A percentile compares a stretch with the other conserved stretches of the same genome.
These are phyloP conservation scores for Neurospora terricola DNA, from an alignment of 495 filamentous ascomycete species.

Conservation along the genomic window DNA sequence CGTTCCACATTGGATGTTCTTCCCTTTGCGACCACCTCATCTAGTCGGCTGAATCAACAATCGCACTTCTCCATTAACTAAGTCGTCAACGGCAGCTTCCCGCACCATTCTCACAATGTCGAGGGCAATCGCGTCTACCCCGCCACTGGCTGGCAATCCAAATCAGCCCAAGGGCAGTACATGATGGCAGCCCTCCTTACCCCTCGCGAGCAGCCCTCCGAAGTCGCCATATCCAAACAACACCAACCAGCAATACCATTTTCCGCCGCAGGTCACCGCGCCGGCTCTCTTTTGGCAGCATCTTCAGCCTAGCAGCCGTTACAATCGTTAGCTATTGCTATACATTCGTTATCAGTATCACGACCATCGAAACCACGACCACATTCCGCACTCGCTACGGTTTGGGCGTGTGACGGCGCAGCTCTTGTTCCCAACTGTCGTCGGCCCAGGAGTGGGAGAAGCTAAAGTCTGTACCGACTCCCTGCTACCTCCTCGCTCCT, in stretches of 20 bases:
- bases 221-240: neutral
- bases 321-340: neutral
- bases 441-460: neutral
- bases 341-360: neutral
- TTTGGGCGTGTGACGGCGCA: neutral
- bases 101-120: neutral
- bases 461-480: neutral
- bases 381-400: neutral
- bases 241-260: neutral
- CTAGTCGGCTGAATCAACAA: neutral
- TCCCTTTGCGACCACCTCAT: neutral
- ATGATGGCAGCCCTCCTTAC: neutral
- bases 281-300: neutral
- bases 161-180: neutral
- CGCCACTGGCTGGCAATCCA: neutral
- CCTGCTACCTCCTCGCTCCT: neutral
- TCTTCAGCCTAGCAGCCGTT: neutral
- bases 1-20: no score
- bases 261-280: neutral
- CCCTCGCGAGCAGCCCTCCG: neutral
- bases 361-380: neutral
- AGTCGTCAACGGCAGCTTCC: neutral
- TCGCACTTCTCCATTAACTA: neutral
- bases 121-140: neutral
- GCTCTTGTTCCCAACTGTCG: neutral